phyloP scores from a whole-genome alignment of 2,329 filamentous ascomycete species.

The Talaromyces sp. region DNA sequence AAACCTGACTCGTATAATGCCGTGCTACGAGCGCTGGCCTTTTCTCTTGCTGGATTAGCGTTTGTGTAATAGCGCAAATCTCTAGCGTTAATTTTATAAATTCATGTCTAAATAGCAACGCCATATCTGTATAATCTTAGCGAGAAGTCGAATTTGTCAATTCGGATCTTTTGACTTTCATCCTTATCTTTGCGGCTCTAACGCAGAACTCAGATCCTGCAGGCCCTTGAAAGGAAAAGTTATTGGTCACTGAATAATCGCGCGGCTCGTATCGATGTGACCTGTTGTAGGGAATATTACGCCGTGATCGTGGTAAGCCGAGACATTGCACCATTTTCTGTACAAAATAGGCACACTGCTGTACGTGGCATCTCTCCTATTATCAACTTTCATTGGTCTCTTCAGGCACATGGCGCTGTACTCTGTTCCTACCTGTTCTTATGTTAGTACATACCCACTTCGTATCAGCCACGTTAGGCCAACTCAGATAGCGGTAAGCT shows the following conservation, averaged over 20 bases:
- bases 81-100: background rate
- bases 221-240: too few species aligned
- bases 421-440: background rate
- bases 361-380: background rate
- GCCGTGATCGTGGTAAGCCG: background rate
- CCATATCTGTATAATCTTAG: background rate
- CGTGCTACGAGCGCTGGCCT: background rate
- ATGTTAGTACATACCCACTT: background rate
- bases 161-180: background rate
- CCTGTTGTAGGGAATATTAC: background rate
- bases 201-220: background rate
- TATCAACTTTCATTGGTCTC: background rate
- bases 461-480: constrained; percentile 7
- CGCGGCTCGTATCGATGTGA: background rate
- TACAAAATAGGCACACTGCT: background rate
- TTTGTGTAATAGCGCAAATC: background rate
- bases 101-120: background rate
- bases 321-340: background rate
- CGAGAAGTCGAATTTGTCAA: background rate
- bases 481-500: background rate
- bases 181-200: constrained; percentile 2
- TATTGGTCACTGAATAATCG: background rate
- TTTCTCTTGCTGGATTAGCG: background rate
- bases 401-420: background rate
- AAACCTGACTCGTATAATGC: background rate